Evolutionary conservation across 2,329 filamentous ascomycete species (phyloP).

Genomic region (Cladosporium halotolerans): DNA sequence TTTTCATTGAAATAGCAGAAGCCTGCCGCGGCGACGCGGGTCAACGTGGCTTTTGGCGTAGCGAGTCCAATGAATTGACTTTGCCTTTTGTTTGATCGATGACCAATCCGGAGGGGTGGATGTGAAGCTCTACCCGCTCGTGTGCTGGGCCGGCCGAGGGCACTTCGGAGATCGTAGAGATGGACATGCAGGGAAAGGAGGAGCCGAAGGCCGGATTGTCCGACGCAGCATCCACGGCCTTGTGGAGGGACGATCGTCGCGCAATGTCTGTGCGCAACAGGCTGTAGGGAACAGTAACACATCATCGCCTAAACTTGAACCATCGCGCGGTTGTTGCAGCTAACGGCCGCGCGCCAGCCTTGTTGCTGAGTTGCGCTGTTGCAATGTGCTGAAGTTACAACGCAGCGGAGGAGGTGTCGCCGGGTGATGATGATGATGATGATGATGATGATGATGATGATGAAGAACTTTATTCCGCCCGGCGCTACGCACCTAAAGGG

Average conservation of each 20-base stretch:
- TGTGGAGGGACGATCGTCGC: background rate
- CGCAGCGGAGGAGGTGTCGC: too few relatives aligned
- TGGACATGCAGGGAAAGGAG: slow-evolving; percentile 8
- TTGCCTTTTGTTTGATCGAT: background rate
- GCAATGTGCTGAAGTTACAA: background rate
- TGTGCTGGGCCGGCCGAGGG: slow-evolving; percentile 1
- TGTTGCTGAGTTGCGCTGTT: background rate
- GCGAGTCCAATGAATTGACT: slow-evolving; percentile 3
- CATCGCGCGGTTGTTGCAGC: background rate
- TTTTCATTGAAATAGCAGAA: too few relatives aligned
- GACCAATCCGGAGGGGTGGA: background rate
- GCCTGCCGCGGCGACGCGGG: too few relatives aligned
- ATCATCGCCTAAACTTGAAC: background rate
- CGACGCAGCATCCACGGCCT: background rate
- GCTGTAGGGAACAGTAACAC: background rate
- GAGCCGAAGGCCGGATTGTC: slow-evolving; percentile 13
- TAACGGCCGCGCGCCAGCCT: background rate
- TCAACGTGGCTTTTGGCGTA: slow-evolving; percentile 1
- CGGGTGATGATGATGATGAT: too few relatives aligned
- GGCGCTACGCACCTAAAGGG: slow-evolving; percentile 2
- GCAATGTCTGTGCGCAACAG: slow-evolving; percentile 2
- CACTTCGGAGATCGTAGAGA: slow-evolving; percentile 7
- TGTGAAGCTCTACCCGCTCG: background rate
- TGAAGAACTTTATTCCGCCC: background rate
- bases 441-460: background rate